A percentile compares a stretch with the other conserved stretches of the same genome.
phyloP scores from a whole-genome alignment of 1,139 yeast genomes.

The Suzukiozyma palmioleophila region DNA sequence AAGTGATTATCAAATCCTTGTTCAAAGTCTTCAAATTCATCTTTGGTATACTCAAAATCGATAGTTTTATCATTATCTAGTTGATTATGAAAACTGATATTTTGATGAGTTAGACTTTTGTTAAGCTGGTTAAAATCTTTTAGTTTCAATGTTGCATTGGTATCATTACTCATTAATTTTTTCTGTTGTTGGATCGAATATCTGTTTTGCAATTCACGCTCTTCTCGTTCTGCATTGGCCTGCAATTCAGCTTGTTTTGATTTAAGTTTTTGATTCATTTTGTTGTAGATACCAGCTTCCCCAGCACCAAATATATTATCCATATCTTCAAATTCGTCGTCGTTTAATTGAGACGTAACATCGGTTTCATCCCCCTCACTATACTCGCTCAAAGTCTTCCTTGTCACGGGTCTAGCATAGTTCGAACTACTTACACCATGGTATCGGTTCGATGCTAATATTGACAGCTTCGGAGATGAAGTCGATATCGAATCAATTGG shows the following conservation, averaged over 20 bases:
- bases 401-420: slow-evolving; percentile 9
- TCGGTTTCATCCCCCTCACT: slow-evolving; percentile 41
- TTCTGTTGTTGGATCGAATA: slow-evolving; percentile 13
- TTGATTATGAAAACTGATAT: slow-evolving; percentile 20
- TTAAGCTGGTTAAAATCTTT: slow-evolving; percentile 22
- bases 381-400: slow-evolving; percentile 28
- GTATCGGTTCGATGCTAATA: slow-evolving; percentile 2
- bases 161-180: slow-evolving; percentile 16
- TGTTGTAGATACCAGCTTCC: slow-evolving; percentile 32
- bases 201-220: slow-evolving; percentile 20
- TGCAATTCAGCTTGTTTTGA: slow-evolving; percentile 25
- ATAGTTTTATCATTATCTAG: slow-evolving; percentile 32
- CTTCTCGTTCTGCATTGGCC: slow-evolving; percentile 34
- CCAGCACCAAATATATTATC: slow-evolving; percentile 38
- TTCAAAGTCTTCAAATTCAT: slow-evolving; percentile 38
- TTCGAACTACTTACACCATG: slow-evolving; percentile 5
- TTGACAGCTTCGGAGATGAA: slow-evolving; percentile 19
- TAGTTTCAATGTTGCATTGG: slow-evolving; percentile 24
- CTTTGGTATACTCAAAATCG: slow-evolving; percentile 34
- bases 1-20: slow-evolving; percentile 25
- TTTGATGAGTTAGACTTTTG: slow-evolving; percentile 12
- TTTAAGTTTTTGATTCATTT: slow-evolving; percentile 17
- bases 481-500: slow-evolving; percentile 22
- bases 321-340: slow-evolving; percentile 39
- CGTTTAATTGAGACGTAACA: slow-evolving; percentile 36